These are phyloP conservation scores for Hamamelis virginiana DNA, from an alignment of 164 flowering plant species.

Conservation along the genomic window DNA sequence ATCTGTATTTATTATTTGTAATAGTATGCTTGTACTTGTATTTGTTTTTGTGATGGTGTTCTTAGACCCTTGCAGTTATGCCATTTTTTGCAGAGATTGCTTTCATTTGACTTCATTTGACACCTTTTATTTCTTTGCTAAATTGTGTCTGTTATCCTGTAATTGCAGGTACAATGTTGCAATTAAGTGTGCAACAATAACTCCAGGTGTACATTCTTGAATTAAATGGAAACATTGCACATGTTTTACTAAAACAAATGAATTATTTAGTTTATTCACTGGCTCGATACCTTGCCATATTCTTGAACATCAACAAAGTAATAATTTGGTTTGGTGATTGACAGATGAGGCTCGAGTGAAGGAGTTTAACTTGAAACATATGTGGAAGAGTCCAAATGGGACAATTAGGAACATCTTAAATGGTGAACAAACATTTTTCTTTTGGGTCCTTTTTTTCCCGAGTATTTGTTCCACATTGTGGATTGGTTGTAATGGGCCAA, in stretches of 20 bases:
- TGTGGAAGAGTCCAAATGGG: conserved; percentile 99
- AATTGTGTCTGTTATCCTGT: not conserved
- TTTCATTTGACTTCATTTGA: not conserved
- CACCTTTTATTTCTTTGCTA: not conserved
- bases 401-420: conserved; percentile 94
- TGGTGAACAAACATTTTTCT: conserved; percentile 42
- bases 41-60: too few relatives aligned
- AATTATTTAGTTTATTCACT: too few relatives aligned
- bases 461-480: not conserved
- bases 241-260: not conserved
- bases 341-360: conserved; percentile 85
- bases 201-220: conserved; percentile 64
- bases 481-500: not conserved
- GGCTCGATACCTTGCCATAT: too few relatives aligned
- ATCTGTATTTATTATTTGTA: too few relatives aligned
- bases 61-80: too few relatives aligned
- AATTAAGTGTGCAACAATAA: conserved; percentile 96
- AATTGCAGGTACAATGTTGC: conserved; percentile 84
- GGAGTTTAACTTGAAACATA: conserved; percentile 74
- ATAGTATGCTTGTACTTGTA: too few relatives aligned
- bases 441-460: not conserved
- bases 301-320: too few relatives aligned
- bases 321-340: conserved; percentile 8
- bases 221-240: not conserved
- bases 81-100: not conserved